Evolutionary conservation across 345 rosid genomes (phyloP), one percentile per base, ranked within the genome.

Genomic region (Eucalyptus pauciflora): DNA sequence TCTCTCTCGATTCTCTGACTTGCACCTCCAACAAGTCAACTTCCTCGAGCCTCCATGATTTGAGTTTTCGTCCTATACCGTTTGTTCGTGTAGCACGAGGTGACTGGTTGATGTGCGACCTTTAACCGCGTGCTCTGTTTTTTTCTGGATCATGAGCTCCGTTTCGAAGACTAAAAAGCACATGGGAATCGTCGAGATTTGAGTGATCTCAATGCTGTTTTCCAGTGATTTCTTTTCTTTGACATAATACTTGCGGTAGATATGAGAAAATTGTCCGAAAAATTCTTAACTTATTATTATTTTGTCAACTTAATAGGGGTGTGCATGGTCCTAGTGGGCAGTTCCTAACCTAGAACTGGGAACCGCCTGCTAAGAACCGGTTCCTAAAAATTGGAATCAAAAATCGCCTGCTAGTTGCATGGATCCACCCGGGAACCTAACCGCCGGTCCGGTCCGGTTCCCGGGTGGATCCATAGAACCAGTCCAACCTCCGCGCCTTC

Each of bases 191-290:
- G 10, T 14, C 17, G 76, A 31, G 76, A 64, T 64, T 64, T n/a
- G 76, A 13, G 37, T 15, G 20, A 64, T 64, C 33, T 16, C 16
- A 6, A 3, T 64, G 76, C 5, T 64, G 37, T 64, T 15, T 64
- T 14, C 5, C 20, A 4, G 5, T n/a, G 41, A 62, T 62, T 62
- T 64, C 10, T 64, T 71, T 71, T 16, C 13, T 33, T 71, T 17
- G 13, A 41, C 18, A 33, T 33, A 5, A 33, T 9, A 33, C 1
- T 5, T 18, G 24, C 81, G 0, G 46, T 10, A 1, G 3, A 9
- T 56, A 24, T 2, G 3, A 25, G 29, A 56, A 24, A 56, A 56
- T 9, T 56, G 5, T 24, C 5, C 3, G 24, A 56, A 56, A 56
- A 56, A 24, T 24, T 56, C 1, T 10, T 4, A 10, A 24, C 6